Evolutionary conservation across 2,329 filamentous ascomycete species (phyloP), one percentile per base, ranked within the genome.

Genomic region (Claviceps sp.): DNA sequence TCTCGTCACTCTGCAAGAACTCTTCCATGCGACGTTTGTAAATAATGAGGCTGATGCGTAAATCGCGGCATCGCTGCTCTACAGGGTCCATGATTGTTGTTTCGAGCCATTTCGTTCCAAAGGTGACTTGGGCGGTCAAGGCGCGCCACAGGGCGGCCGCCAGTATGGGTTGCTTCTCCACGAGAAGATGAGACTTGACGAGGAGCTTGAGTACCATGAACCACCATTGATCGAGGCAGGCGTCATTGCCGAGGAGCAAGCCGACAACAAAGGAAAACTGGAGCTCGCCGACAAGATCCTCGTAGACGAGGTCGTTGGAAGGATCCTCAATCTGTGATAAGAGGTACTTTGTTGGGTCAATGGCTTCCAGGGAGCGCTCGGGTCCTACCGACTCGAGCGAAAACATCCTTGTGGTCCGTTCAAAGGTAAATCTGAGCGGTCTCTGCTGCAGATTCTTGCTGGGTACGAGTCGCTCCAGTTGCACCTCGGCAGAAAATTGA

Each of bases 221-320:
- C 69, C 73, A 78, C 80, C 79, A 84, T 55, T 84, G 79, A 55
- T 81, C 77, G 44, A 81, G 67, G 57, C 79, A 83, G 8, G 76
- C 70, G 43, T 76, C 66, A 60, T 81, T 84, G 42, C 75, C 74
- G 1, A 83, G 71, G 51, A 78, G 71, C 61, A 76, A 72, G 40
- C 79, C 79, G 0, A 74, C 74, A 4, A 83, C 59, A 58, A 76
- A 84, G 43, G 73, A 72, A 60, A 83, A 76, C 57, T 84, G 80
- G 2, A 83, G 62, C 60, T 84, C 80, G 47, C 78, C 80, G 5
- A 79, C 62, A 26, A 83, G 63, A 51, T 78, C 73, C 1, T 67
- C 65, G 36, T 69, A 67, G 1, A 52, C 54, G 9, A 66, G 24
- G 5, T 58, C 49, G 34, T 57, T 56, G 16, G 54, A 48, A 2